Conservation (phyloP, 2,329 filamentous ascomycete genomes). For the Cercospora sojina region DNA sequence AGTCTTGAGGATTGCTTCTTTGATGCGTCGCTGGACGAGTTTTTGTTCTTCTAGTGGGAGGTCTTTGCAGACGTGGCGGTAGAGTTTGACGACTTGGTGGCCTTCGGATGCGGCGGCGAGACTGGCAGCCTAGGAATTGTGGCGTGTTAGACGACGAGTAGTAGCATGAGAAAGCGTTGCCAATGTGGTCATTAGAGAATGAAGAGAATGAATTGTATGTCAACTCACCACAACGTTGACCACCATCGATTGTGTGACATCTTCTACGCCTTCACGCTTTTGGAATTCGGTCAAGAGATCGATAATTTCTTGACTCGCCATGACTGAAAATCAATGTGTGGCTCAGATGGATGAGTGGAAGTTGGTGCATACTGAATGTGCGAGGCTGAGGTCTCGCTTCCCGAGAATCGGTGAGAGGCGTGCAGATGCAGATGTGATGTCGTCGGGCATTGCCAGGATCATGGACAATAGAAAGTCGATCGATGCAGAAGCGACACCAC, state of each 20-base stretch:
- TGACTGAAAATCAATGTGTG: not conserved
- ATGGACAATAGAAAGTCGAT: not conserved
- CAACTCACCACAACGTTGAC: slow-evolving; percentile 5
- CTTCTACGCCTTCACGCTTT: slow-evolving; percentile 6
- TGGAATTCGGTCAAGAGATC: slow-evolving; percentile 7
- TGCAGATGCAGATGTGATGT: slow-evolving; percentile 2
- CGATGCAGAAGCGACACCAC: not conserved
- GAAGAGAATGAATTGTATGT: too few species aligned
- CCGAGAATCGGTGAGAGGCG: not conserved
- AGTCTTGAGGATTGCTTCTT: slow-evolving; percentile 21
- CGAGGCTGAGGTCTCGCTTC: not conserved
- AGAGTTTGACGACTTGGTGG: slow-evolving; percentile 19
- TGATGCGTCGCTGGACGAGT: slow-evolving; percentile 18
- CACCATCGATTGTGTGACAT: slow-evolving; percentile 2
- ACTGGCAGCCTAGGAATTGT: slow-evolving; percentile 4
- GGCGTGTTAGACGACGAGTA: not conserved
- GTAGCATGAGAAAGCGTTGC: not conserved
- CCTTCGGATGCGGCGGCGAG: slow-evolving; percentile 19
- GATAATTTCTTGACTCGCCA: not conserved
- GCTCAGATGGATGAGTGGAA: not conserved
- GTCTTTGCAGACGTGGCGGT: slow-evolving; percentile 17
- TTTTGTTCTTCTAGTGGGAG: slow-evolving; percentile 14
- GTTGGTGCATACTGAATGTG: not conserved
- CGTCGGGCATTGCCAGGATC: not conserved
- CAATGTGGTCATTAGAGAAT: too few species aligned